A percentile compares a stretch with the other conserved stretches of the same genome.
These are phyloP conservation scores for Silene conica DNA, from an alignment of 148 eudicot species.

Conservation along the genomic window DNA sequence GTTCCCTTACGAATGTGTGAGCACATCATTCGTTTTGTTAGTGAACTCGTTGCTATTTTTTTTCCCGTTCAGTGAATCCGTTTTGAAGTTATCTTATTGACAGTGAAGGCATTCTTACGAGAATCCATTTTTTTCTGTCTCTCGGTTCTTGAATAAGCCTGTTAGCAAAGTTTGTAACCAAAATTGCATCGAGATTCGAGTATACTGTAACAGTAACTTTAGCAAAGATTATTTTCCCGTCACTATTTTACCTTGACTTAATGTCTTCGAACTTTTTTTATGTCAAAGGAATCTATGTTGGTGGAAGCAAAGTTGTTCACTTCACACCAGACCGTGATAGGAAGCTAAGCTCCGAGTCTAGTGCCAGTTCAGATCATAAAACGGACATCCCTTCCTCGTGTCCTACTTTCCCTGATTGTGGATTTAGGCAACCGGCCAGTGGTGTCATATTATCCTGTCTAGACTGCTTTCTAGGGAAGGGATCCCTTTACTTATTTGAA, in stretches of 20 bases:
- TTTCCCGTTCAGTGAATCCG: no score
- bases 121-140: no score
- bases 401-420: conserved; percentile 85
- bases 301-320: conserved; percentile 93
- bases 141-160: no score
- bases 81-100: no score
- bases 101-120: no score
- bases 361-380: conserved; percentile 30
- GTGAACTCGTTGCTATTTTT: no score
- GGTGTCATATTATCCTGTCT: conserved; percentile 81
- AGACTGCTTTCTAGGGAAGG: conserved; percentile 80
- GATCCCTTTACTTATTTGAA: conserved; percentile 76
- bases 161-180: no score
- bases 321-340: conserved; percentile 53
- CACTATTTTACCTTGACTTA: background rate
- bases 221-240: no score
- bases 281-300: conserved; percentile 78
- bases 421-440: conserved; percentile 74
- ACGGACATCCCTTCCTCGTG: conserved; percentile 42
- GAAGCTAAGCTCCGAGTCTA: conserved; percentile 28
- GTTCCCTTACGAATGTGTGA: no score
- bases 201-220: no score
- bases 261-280: conserved; percentile 7
- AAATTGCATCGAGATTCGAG: no score
- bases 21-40: no score